These are phyloP conservation scores for Fraxinus cuspidata DNA, from an alignment of 257 asterid species.

Conservation along the genomic window DNA sequence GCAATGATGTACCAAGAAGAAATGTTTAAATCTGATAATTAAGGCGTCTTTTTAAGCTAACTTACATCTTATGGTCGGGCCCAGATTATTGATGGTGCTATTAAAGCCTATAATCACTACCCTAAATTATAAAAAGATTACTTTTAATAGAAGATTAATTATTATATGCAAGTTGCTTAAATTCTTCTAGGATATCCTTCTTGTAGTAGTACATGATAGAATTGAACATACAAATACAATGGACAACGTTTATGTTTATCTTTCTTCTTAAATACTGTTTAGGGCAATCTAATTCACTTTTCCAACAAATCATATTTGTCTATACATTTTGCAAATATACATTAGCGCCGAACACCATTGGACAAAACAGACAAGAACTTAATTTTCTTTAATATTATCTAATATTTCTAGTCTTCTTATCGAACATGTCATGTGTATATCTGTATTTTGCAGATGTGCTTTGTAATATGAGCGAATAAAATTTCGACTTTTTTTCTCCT, in stretches of 20 bases:
- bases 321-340: neutral
- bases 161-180: constrained; percentile 21
- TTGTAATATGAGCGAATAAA: too few species aligned
- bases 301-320: neutral
- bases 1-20: neutral
- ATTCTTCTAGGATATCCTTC: constrained; percentile 21
- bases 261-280: too few species aligned
- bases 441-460: neutral
- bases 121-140: neutral
- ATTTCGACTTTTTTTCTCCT: too few species aligned
- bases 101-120: constrained; percentile 13
- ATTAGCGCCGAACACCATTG: neutral
- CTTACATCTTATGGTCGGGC: neutral
- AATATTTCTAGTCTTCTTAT: too few species aligned
- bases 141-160: constrained; percentile 3
- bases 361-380: too few species aligned
- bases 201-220: too few species aligned
- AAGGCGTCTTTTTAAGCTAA: neutral
- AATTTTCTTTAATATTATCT: too few species aligned
- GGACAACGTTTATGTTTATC: too few species aligned
- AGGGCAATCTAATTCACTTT: too few species aligned
- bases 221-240: too few species aligned
- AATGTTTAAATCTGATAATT: neutral
- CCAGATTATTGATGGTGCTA: constrained; percentile 12
- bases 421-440: neutral